Conservation (phyloP, 768 basidiomycete species). For the Cubamyces sp. region DNA sequence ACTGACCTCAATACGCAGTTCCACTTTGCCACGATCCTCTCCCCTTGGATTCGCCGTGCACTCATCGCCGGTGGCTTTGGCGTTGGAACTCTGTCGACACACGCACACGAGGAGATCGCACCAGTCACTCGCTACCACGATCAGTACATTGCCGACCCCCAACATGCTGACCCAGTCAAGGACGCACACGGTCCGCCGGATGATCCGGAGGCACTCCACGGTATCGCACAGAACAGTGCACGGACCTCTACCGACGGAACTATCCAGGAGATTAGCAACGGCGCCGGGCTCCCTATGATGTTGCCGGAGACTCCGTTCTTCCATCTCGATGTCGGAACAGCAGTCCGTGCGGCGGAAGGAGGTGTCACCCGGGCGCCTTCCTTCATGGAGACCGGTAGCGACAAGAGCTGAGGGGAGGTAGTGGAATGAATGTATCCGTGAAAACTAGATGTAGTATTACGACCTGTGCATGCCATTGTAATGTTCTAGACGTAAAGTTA, state of each 20-base stretch:
- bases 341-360: constrained; percentile 36
- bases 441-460: constrained; percentile 16
- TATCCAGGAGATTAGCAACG: constrained; percentile 1
- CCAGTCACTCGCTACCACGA: constrained; percentile 65
- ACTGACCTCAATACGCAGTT: constrained; percentile 46
- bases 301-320: constrained; percentile 75
- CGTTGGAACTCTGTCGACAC: constrained; percentile 49
- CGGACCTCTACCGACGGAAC: constrained; percentile 21
- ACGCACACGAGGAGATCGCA: constrained; percentile 66
- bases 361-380: constrained; percentile 21
- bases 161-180: constrained; percentile 22
- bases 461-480: constrained; percentile 16
- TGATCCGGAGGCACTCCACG: constrained; percentile 10
- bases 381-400: background rate
- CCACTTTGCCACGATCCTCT: constrained; percentile 89
- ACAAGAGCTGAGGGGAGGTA: background rate
- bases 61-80: constrained; percentile 91
- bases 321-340: constrained; percentile 60
- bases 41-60: constrained; percentile 90
- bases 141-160: constrained; percentile 40
- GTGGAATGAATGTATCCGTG: background rate
- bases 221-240: constrained; percentile 4
- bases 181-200: constrained; percentile 4
- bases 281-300: constrained; percentile 39
- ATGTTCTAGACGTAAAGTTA: background rate